Evolutionary conservation across 768 basidiomycete species (phyloP), one percentile per base, ranked within the genome.

Genomic region (Tricholoma terreum): DNA sequence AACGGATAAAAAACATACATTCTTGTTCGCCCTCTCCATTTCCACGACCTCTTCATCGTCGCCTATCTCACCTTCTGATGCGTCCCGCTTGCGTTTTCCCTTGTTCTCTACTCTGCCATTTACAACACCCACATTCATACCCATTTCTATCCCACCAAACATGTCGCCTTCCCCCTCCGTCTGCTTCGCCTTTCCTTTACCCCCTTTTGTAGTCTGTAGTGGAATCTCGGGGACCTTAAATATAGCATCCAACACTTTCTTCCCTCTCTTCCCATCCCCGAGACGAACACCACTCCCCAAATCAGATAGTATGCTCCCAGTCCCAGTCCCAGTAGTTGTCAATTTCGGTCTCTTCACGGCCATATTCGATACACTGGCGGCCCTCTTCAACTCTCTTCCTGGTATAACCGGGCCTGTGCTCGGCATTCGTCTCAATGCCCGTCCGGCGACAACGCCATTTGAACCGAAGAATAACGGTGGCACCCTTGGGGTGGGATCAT

Each of bases 401-500:
- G 59, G 43, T 36, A 43, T 55, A 38, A 62, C 27, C 4, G 57
- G 57, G 15, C 65, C 63, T 2, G 55, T 33, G 54, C 75, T 75
- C 30, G 69, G 66, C 7, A 67, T 61, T 31, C 73, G 69, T 54
- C 72, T 75, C 24, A 76, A 61, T 38, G 65, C 67, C 14, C 61
- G 55, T 54, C 57, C 62, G 48, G 33, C 49, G 45, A 63, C 59
- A 7, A 21, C 31, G 8, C 14, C 58, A 21, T 57, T 59, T 19
- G 34, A 54, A 22, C 63, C 59, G 3, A 79, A 75, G 46, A 73
- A 60, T 45, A 75, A 55, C 6, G 88, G 86, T 0, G 89, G 88
- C 27, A 79, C 76, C 15, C 90, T 86, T 7, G 90, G 90, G 5
- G 85, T 89, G 0, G 89, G 90, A 58, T 92, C 90, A 59, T 92